Conservation (phyloP, 108 stramenopile species). For the Stephanodiscus minutulus region DNA sequence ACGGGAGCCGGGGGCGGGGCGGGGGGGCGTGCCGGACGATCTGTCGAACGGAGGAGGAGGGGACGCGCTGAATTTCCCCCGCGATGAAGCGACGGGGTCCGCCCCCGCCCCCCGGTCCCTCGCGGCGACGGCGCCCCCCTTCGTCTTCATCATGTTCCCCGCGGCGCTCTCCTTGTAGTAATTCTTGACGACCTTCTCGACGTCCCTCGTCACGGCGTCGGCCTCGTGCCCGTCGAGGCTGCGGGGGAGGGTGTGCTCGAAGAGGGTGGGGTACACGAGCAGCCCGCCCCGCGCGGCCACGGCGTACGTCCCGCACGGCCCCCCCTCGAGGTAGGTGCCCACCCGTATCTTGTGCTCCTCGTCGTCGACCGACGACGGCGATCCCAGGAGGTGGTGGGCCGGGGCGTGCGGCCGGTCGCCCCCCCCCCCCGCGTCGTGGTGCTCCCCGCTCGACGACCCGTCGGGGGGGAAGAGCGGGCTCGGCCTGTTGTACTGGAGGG, state of each 20-base stretch:
- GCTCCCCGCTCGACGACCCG: background rate
- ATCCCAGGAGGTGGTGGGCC: background rate
- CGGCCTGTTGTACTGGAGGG: conserved; percentile 1
- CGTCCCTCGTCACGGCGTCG: conserved; percentile 36
- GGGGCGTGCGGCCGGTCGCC: background rate
- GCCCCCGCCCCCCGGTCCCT: background rate
- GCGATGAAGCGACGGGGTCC: no score
- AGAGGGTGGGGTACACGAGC: conserved; percentile 39
- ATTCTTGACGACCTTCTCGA: conserved; percentile 42
- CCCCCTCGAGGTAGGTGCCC: conserved; percentile 41
- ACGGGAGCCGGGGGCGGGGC: no score
- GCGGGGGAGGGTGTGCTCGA: conserved; percentile 32
- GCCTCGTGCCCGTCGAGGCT: conserved; percentile 4
- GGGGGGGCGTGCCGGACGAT: background rate
- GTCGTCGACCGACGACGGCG: conserved; percentile 11
- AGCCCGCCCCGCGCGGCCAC: conserved; percentile 43
- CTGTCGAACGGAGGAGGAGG: background rate
- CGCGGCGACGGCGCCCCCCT: background rate
- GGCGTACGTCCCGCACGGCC: conserved; percentile 52
- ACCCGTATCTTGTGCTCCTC: conserved; percentile 47
- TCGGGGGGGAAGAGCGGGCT: conserved; percentile 1
- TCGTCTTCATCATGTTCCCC: background rate
- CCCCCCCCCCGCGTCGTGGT: background rate
- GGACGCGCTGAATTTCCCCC: background rate
- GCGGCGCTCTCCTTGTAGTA: conserved; percentile 19